Evolutionary conservation across 2,329 filamentous ascomycete species (phyloP).

Genomic region (Rhynchosporium graminicola): DNA sequence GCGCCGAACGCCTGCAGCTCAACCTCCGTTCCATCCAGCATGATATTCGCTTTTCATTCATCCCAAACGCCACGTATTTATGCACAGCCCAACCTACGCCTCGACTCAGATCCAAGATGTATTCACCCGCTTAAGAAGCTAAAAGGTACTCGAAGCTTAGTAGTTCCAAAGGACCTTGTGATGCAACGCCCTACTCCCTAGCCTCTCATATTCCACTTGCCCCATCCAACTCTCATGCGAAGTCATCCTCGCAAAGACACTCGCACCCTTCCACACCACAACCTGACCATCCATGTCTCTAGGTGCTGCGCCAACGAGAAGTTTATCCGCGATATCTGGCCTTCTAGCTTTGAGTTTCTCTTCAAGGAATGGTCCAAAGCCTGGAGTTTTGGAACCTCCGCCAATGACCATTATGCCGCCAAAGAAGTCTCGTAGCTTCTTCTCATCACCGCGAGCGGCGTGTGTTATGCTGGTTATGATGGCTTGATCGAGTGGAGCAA

Average conservation of each 20-base stretch:
- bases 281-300: slow-evolving; percentile 95
- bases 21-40: background rate
- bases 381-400: slow-evolving; percentile 77
- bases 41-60: background rate
- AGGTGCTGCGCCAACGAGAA: slow-evolving; percentile 69
- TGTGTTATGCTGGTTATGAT: slow-evolving; percentile 89
- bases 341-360: slow-evolving; percentile 71
- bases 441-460: slow-evolving; percentile 84
- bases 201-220: slow-evolving; percentile 80
- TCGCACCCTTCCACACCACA: slow-evolving; percentile 97
- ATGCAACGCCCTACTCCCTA: slow-evolving; percentile 79
- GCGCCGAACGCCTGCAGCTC: background rate
- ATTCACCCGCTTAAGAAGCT: background rate
- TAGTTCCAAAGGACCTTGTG: slow-evolving; percentile 63
- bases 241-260: slow-evolving; percentile 81
- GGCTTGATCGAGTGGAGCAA: slow-evolving; percentile 82
- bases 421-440: slow-evolving; percentile 87
- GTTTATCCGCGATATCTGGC: slow-evolving; percentile 60
- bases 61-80: background rate
- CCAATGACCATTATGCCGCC: slow-evolving; percentile 90
- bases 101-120: background rate
- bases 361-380: slow-evolving; percentile 81
- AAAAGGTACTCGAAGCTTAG: background rate
- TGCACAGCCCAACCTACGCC: background rate
- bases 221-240: slow-evolving; percentile 97